Evolutionary conservation across 371 early-diverging fungal species (phyloP), one percentile per base, ranked within the genome.

Genomic region (Nematocida major): DNA sequence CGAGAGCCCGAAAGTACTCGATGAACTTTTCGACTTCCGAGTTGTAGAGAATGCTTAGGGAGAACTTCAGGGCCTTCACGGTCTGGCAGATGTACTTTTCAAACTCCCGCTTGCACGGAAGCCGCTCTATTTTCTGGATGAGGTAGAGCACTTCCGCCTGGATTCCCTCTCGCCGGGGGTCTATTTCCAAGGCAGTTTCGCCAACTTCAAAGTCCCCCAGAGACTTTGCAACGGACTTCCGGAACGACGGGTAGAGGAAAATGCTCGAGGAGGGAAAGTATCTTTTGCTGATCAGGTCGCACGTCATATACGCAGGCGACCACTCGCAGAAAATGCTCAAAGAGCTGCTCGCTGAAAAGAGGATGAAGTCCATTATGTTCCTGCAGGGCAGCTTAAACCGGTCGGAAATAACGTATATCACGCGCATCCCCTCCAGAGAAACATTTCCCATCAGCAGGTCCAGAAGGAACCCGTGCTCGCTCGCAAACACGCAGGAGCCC

Each of bases 191-290:
- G 28, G 34, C n/a, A 9, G 61, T 43, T 63, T 69, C 70, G 13
- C 2, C 48, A 7, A 69, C 43, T 32, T 38, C 32, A 36, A 69
- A 59, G 0, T 54, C 54, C 18, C 42, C 59, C 11, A 69, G 22
- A 13, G 59, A 7, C 40, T 61, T 61, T 7, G 13, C 43, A 7
- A 69, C 70, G 13, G 38, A 47, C 3, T 47, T 59, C 28, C 62
- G 38, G 45, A 69, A 69, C 4, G 47, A 20, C 5, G 70, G 70
- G 20, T 69, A 69, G 18, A 69, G 34, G 34, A 69, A 69, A 9
- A 69, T 63, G 3, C 70, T 51, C 13, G 32, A 18, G 0, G 61
- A 20, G 18, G 61, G 59, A 9, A 69, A 9, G 20, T 51, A 34
- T 59, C 43, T 62, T 28, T 40, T 54, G 5, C 5, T 5, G 7